Base-by-base conservation (phyloP, 148 eudicot species). In the Drosera capensis region DNA sequence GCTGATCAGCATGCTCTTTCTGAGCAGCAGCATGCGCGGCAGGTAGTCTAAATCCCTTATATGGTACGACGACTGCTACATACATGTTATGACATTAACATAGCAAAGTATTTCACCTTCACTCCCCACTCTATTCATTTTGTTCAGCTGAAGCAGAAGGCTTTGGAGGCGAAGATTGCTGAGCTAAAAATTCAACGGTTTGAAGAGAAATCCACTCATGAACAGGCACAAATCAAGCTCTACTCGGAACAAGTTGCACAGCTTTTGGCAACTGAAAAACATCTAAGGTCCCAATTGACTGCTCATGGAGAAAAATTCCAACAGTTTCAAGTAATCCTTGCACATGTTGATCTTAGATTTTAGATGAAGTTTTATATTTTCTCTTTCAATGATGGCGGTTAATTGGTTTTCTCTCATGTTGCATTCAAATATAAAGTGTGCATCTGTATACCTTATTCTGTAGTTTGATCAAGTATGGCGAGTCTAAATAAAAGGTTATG, bases 261-360 rank as follows among this genome's bases (percentile, higher is more conserved):
- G 57, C 63, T 75, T 22, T 63, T 80, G 59, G 78, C 72, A 61
- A 90, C 95, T 48, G 95, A 90, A 56, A 81, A 85, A 66, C 77
- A 67, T 71, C 52, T 90, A 56, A 79, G 99, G 38, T 65, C 67
- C 49, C 99, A 90, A 52, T 78, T 90, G 48, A 74, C 82, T 38
- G 85, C 95, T 43, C 95, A 90, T 55, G 95, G 95, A 31, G 95
- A 81, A 71, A 90, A 90, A 40, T 90, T 90, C 62, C 99, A 90
- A 53, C 95, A 90, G 46, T 90, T 90, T 46, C 97, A 90, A 80
- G 95, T 82, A 54, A 63, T 43, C 28, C 44, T 45, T 4, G 3
- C 12, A 30, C 43, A 38, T 12, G 25, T 13, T 7, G 24, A 14
- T 46, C 37, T 23, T 34, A 34, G n/a, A 34, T 11, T 34, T 9